These are phyloP conservation scores for Candida khao-thaluensis DNA, from an alignment of 805 yeast species.

Conservation along the genomic window DNA sequence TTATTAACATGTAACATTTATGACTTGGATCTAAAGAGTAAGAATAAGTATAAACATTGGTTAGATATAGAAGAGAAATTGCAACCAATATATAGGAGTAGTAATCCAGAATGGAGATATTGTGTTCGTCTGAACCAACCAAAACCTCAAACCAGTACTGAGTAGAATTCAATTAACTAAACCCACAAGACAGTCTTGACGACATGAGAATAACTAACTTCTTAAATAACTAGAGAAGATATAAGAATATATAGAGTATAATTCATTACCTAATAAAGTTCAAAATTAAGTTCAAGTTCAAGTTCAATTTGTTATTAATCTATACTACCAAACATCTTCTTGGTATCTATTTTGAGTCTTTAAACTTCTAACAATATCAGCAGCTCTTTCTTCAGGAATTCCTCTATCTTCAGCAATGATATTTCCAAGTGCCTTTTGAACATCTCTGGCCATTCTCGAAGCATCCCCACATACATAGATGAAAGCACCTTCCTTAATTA, in stretches of 20 bases:
- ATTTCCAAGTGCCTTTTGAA: slow-evolving; percentile 63
- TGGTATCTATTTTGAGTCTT: slow-evolving; percentile 87
- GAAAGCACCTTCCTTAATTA: slow-evolving; percentile 70
- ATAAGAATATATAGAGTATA: no score
- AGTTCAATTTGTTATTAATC: no score
- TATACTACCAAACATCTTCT: slow-evolving; percentile 89
- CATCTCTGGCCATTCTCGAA: slow-evolving; percentile 91
- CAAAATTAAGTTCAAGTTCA: no score
- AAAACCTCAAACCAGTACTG: no score
- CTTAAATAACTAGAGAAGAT: no score
- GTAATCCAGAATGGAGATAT: slow-evolving; percentile 28
- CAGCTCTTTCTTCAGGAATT: slow-evolving; percentile 66
- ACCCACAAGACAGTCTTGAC: no score
- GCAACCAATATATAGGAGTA: slow-evolving; percentile 31
- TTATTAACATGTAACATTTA: slow-evolving; percentile 39
- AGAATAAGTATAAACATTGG: slow-evolving; percentile 47
- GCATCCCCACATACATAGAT: slow-evolving; percentile 98
- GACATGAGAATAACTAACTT: no score
- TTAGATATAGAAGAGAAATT: slow-evolving; percentile 38
- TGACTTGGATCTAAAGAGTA: slow-evolving; percentile 51
- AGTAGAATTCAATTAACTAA: no score
- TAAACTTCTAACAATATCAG: slow-evolving; percentile 71
- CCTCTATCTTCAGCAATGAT: slow-evolving; percentile 64
- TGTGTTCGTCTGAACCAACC: no score
- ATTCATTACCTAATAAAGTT: no score